Percentiles rank a stretch among this genome's conserved stretches.
These are phyloP conservation scores for Datura wrightii DNA, from an alignment of 257 asterid genomes.

Conservation along the genomic window DNA sequence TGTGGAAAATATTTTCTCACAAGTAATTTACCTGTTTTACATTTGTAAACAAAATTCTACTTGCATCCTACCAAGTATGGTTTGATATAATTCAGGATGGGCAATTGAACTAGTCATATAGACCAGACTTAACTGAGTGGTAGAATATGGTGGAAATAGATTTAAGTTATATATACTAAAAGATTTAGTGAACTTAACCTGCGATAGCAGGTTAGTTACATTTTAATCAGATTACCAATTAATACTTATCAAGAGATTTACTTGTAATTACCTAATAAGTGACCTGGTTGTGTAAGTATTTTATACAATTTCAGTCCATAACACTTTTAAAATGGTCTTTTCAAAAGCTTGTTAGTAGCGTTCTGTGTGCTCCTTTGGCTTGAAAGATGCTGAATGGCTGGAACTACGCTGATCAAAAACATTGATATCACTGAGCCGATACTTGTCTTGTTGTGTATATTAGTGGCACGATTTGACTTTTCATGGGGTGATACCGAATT, in stretches of 20 bases:
- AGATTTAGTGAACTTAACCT: not conserved
- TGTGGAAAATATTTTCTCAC: not conserved
- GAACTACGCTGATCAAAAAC: conserved; percentile 6
- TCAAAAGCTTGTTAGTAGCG: conserved; percentile 14
- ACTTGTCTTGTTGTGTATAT: conserved; percentile 19
- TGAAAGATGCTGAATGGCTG: conserved; percentile 24
- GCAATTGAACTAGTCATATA: not conserved
- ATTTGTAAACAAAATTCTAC: not conserved
- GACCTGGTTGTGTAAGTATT: not conserved
- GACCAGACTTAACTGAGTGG: not conserved
- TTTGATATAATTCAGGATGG: not conserved
- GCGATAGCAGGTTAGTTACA: not conserved
- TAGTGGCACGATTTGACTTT: conserved; percentile 94
- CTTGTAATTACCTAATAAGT: not conserved
- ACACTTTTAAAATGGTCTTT: not conserved
- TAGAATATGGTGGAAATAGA: not conserved
- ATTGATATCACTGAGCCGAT: not conserved
- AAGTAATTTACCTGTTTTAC: not conserved
- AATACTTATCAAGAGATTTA: not conserved
- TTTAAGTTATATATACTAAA: not conserved
- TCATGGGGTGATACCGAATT: conserved; percentile 88
- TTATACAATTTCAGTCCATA: not conserved
- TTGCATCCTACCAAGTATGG: not conserved
- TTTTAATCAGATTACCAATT: not conserved
- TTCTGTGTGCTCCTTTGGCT: not conserved